These are phyloP conservation scores for Penicillium crustosum DNA, from an alignment of 2,329 filamentous ascomycete species.

Conservation along the genomic window DNA sequence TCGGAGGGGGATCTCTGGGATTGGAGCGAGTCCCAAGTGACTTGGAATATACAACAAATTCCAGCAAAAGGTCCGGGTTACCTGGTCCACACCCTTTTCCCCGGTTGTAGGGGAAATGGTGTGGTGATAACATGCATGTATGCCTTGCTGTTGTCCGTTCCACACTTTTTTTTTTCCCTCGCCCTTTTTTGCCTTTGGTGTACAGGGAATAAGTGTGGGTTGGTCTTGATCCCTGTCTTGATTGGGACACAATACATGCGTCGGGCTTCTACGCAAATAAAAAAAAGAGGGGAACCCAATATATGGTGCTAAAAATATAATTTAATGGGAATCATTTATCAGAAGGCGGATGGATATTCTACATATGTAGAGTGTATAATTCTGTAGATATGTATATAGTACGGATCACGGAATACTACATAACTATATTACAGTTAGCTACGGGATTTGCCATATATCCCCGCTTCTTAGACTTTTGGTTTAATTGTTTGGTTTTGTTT, in stretches of 20 bases:
- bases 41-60: not conserved
- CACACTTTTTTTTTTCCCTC: not conserved
- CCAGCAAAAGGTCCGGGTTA: not conserved
- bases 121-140: constrained; percentile 1
- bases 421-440: too few species aligned
- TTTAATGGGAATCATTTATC: not conserved
- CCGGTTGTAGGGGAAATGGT: not conserved
- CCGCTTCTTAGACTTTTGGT: not conserved
- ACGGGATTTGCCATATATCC: not conserved
- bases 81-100: constrained; percentile 1
- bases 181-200: not conserved
- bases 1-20: not conserved
- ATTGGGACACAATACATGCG: constrained; percentile 13
- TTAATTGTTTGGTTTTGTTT: not conserved
- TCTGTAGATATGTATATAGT: too few species aligned
- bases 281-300: constrained; percentile 3
- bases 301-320: not conserved
- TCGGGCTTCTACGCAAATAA: constrained; percentile 8
- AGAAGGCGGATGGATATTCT: too few species aligned
- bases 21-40: not conserved
- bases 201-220: not conserved
- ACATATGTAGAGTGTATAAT: too few species aligned
- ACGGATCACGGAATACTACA: too few species aligned
- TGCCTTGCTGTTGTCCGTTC: constrained; percentile 1
- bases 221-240: constrained; percentile 7